phyloP scores from a whole-genome alignment of 495 filamentous ascomycete species.

The Monascus purpureus region DNA sequence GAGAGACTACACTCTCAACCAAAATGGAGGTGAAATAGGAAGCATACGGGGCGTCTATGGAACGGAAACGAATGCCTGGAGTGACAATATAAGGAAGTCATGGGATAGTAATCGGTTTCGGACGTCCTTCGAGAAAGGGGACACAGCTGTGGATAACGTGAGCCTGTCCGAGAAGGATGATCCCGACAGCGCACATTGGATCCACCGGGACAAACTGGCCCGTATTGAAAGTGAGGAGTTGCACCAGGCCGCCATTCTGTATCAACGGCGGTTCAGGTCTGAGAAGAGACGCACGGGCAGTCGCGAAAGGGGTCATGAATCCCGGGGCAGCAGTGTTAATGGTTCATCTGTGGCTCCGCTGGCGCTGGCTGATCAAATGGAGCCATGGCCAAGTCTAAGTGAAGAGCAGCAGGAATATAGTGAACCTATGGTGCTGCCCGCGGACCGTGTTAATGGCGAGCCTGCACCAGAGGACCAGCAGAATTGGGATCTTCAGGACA shows the following conservation, averaged over 20 bases:
- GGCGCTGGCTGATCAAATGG: slow-evolving; percentile 16
- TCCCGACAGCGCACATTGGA: slow-evolving; percentile 52
- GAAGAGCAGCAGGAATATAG: slow-evolving; percentile 30
- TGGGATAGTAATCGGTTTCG: slow-evolving; percentile 6
- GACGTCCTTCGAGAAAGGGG: slow-evolving; percentile 7
- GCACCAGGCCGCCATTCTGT: slow-evolving; percentile 67
- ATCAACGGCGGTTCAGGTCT: slow-evolving; percentile 43
- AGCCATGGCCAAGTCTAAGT: slow-evolving; percentile 25
- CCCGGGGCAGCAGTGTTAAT: slow-evolving; percentile 18
- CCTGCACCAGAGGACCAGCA: slow-evolving; percentile 18
- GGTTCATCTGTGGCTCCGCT: slow-evolving; percentile 16
- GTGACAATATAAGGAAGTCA: slow-evolving; percentile 12
- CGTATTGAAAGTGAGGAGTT: slow-evolving; percentile 87
- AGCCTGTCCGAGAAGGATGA: slow-evolving; percentile 7
- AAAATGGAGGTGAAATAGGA: slow-evolving; percentile 40
- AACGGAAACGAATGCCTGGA: slow-evolving; percentile 18
- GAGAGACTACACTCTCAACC: slow-evolving; percentile 33
- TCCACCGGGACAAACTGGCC: slow-evolving; percentile 89
- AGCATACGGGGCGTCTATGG: slow-evolving; percentile 43
- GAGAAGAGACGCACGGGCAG: slow-evolving; percentile 46
- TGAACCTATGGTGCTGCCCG: slow-evolving; percentile 30
- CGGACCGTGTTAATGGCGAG: slow-evolving; percentile 22
- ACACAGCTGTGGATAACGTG: slow-evolving; percentile 3
- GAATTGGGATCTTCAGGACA: slow-evolving; percentile 61
- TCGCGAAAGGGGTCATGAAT: slow-evolving; percentile 40